Base-by-base conservation (phyloP, 2,329 filamentous ascomycete species). In the Cadophora sp. region DNA sequence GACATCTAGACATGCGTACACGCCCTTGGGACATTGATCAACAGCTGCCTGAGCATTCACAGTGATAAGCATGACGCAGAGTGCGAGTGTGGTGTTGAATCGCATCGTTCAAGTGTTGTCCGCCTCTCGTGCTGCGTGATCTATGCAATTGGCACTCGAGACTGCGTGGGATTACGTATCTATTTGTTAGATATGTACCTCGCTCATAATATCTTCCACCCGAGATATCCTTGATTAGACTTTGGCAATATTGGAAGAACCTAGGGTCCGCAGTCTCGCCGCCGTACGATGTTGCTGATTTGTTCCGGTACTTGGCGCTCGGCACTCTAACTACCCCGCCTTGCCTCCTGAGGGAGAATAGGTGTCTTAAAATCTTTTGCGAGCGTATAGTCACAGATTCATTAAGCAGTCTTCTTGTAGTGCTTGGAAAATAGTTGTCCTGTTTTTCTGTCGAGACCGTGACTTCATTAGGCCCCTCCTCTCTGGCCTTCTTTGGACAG, bases 1-100 rank as follows among this genome's bases (percentile, higher is more conserved):
- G 9, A 65, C 63, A 56, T 65, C 63, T 9, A 61, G 33, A 50
- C 63, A 65, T 24, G 56, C 63, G 9, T 47, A 61, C 4, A 55
- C 24, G 13, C 20, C 20, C 20, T 65, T 65, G 0, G 63, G 63
- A 47, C 63, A 65, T 33, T 36, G 48, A 13, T 65, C 55, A 11
- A 51, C 53, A 24, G 16, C 7, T 20, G 56, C 51, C 50, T 65
- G 62, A 18, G 66, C 62, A 11, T 58, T 24, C 13, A 63, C 59
- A 55, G 59, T 20, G 7, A 56, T 43, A 2, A 68, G 59, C 36
- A 27, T 50, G 47, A 61, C n/a, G 18, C n/a, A 59, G 0, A 61
- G 45, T 11, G 43, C 30, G 22, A 65, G 27, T 24, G 48, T 30
- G 24, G 48, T 30, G 48, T 51, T 51, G 48, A 51, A 14, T 51